Conservation (phyloP, 2,329 filamentous ascomycete genomes). For the Monilinia laxa region DNA sequence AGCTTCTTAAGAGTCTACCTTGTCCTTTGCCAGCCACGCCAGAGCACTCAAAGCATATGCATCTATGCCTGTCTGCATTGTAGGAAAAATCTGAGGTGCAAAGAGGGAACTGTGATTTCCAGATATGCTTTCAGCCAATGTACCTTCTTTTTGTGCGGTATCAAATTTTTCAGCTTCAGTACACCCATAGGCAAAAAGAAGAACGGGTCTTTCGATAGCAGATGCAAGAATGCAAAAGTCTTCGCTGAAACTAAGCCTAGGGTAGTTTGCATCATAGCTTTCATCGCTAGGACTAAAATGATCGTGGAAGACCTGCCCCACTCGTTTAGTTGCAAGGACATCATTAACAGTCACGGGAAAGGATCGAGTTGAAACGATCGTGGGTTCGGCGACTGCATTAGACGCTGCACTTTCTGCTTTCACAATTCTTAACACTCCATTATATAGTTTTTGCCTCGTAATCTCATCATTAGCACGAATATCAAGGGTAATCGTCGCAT, state of each 20-base stretch:
- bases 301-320: neutral
- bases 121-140: conserved; percentile 48
- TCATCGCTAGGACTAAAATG: conserved; percentile 14
- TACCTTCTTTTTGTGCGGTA: conserved; percentile 46
- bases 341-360: conserved; percentile 28
- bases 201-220: conserved; percentile 43
- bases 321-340: conserved; percentile 15
- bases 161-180: conserved; percentile 51
- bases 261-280: conserved; percentile 21
- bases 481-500: conserved; percentile 44
- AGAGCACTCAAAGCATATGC: conserved; percentile 51
- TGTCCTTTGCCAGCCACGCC: conserved; percentile 41
- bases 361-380: conserved; percentile 9
- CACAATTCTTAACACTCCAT: conserved; percentile 45
- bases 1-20: neutral
- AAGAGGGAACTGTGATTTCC: conserved; percentile 59
- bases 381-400: conserved; percentile 5
- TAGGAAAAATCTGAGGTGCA: conserved; percentile 58
- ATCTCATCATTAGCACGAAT: conserved; percentile 41
- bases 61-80: conserved; percentile 51
- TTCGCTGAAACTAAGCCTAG: conserved; percentile 23
- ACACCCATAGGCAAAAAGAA: conserved; percentile 51
- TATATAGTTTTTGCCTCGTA: conserved; percentile 41
- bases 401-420: conserved; percentile 43
- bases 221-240: conserved; percentile 49